Conservation (phyloP, 768 basidiomycete species). For the Botryobasidium botryosum region DNA sequence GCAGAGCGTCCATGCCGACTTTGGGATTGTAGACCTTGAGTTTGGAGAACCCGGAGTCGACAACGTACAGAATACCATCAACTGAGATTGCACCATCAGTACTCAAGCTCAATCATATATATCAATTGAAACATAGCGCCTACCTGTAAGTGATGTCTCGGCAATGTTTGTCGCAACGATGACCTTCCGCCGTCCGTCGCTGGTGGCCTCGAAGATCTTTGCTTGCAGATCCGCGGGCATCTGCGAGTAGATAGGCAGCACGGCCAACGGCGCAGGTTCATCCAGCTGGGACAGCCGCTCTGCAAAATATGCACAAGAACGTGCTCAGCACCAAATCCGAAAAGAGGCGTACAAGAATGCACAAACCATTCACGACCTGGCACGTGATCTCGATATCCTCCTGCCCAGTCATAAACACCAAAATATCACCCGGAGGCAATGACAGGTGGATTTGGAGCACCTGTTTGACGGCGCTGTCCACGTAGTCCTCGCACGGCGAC, state of each 20-base stretch:
- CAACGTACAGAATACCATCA: slow-evolving; percentile 93
- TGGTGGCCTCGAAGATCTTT: slow-evolving; percentile 89
- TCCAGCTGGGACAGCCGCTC: slow-evolving; percentile 88
- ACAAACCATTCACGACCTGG: slow-evolving; percentile 73
- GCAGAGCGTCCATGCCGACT: slow-evolving; percentile 97
- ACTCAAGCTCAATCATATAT: not conserved
- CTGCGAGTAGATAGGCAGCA: slow-evolving; percentile 97
- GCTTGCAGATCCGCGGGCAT: slow-evolving; percentile 99
- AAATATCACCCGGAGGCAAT: slow-evolving; percentile 79
- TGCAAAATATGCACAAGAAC: slow-evolving; percentile 18
- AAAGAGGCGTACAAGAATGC: not conserved
- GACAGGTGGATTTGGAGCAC: slow-evolving; percentile 93
- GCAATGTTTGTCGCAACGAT: slow-evolving; percentile 99
- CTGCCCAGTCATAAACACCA: slow-evolving; percentile 99
- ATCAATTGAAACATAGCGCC: slow-evolving; percentile 6
- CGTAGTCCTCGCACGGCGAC: slow-evolving; percentile 97
- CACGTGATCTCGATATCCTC: slow-evolving; percentile 98
- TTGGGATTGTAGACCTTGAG: slow-evolving; percentile 98
- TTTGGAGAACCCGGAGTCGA: slow-evolving; percentile 94
- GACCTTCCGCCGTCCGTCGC: slow-evolving; percentile 88
- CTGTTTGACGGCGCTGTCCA: slow-evolving; percentile 95
- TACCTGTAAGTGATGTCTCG: slow-evolving; percentile 89
- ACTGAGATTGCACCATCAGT: slow-evolving; percentile 31
- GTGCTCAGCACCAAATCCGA: not conserved
- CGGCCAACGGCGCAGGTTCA: slow-evolving; percentile 69